Evolutionary conservation across 768 basidiomycete species (phyloP), one percentile per base, ranked within the genome.

Genomic region (Kockovaella imperatae): DNA sequence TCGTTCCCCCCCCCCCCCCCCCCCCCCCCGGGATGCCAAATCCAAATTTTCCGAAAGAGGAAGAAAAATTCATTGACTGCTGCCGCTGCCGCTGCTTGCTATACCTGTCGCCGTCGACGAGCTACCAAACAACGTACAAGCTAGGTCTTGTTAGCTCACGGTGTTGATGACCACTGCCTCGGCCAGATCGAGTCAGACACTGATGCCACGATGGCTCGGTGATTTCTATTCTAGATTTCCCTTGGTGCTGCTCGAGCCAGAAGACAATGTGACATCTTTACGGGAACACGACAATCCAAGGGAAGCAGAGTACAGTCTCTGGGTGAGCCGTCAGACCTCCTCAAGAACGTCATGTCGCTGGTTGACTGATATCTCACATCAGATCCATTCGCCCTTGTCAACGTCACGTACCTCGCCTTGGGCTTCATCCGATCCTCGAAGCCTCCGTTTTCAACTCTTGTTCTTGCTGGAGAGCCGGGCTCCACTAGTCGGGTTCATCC

Each of bases 141-240:
- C 17, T 8, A 39, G 23, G 8, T 18, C 8, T 39, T 8, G 17
- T n/a, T 21, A 42, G 28, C 32, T 44, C 28, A 32, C 42, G 10
- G 20, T 45, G 35, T 18, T 21, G 47, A 21, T 63, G 56, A 43
- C 43, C 54, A 45, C n/a, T n/a, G n/a, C n/a, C n/a, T n/a, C n/a
- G n/a, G n/a, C n/a, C n/a, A n/a, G n/a, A n/a, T n/a, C n/a, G n/a
- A n/a, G n/a, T n/a, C n/a, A n/a, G n/a, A n/a, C n/a, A n/a, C n/a
- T n/a, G n/a, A 59, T 59, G 3, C 64, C 64, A 6, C 17, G 15
- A 46, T 66, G 58, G 56, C 44, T 60, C 25, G 30, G 55, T 15
- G 32, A 43, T 8, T 59, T 62, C 24, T 66, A 66, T 35, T 47
- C 60, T 4, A 50, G 50, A 23, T 66, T 62, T 51, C 64, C 64